Evolutionary conservation across 345 rosid species (phyloP).

Genomic region (Camelina hispida): DNA sequence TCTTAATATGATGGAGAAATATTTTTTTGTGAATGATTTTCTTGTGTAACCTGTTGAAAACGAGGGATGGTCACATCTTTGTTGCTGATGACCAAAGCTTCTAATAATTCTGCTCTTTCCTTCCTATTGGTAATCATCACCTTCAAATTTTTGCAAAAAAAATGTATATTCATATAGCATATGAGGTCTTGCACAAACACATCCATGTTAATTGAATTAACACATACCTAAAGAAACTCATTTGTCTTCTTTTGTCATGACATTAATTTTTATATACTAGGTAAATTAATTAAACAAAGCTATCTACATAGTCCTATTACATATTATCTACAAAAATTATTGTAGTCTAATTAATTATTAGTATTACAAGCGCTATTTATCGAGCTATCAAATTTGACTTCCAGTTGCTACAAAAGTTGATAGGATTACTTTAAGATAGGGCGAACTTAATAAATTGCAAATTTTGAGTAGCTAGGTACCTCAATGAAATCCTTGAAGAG

Average conservation of each 20-base stretch:
- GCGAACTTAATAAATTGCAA: background rate
- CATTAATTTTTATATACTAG: no score
- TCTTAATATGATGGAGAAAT: background rate
- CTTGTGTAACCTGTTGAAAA: slow-evolving; percentile 56
- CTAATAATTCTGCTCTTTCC: slow-evolving; percentile 81
- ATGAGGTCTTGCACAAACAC: no score
- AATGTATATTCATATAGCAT: background rate
- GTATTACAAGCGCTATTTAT: background rate
- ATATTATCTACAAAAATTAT: no score
- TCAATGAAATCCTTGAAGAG: slow-evolving; percentile 80
- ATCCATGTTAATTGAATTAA: no score
- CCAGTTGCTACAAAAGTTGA: background rate
- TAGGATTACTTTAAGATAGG: background rate
- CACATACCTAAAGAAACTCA: no score
- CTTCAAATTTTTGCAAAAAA: slow-evolving; percentile 46
- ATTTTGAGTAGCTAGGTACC: slow-evolving; percentile 43
- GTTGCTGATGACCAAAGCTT: slow-evolving; percentile 73
- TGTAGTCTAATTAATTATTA: no score
- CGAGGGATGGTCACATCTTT: slow-evolving; percentile 60
- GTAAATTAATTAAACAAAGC: no score
- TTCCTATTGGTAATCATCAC: slow-evolving; percentile 84
- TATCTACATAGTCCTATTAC: no score
- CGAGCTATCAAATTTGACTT: background rate
- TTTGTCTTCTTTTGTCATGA: no score
- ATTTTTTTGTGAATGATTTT: background rate